Conservation (phyloP, 208 protist species). For the Acanthamoeba triangularis region DNA sequence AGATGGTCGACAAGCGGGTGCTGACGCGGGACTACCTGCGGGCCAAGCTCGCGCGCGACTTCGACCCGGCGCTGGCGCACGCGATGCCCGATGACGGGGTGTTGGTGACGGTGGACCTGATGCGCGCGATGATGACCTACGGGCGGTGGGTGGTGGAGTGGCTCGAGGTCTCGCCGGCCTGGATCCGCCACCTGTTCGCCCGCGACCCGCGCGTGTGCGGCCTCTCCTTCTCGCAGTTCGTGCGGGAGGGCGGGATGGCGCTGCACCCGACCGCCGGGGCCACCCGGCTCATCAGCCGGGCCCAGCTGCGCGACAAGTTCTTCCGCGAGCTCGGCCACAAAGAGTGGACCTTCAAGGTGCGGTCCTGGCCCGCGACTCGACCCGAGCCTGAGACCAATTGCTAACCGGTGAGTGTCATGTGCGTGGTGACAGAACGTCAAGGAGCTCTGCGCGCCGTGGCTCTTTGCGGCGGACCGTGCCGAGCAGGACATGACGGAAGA, state of each 20-base stretch:
- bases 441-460: background rate
- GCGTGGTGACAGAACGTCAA: background rate
- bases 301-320: background rate
- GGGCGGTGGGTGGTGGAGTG: background rate
- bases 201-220: background rate
- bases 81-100: background rate
- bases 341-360: background rate
- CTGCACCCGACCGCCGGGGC: background rate
- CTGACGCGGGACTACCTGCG: background rate
- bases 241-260: background rate
- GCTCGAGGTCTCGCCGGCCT: background rate
- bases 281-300: background rate
- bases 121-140: background rate
- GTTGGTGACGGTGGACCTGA: background rate
- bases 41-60: background rate
- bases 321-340: background rate
- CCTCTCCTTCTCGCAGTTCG: constrained; percentile 20
- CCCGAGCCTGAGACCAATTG: too few relatives aligned
- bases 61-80: background rate
- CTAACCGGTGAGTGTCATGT: too few relatives aligned
- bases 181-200: background rate
- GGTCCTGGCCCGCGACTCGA: background rate
- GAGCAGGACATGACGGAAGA: background rate
- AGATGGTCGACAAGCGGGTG: background rate
- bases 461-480: background rate